Base-by-base conservation (phyloP, 768 basidiomycete genomes). In the Tylopilus cervinicoccineus region DNA sequence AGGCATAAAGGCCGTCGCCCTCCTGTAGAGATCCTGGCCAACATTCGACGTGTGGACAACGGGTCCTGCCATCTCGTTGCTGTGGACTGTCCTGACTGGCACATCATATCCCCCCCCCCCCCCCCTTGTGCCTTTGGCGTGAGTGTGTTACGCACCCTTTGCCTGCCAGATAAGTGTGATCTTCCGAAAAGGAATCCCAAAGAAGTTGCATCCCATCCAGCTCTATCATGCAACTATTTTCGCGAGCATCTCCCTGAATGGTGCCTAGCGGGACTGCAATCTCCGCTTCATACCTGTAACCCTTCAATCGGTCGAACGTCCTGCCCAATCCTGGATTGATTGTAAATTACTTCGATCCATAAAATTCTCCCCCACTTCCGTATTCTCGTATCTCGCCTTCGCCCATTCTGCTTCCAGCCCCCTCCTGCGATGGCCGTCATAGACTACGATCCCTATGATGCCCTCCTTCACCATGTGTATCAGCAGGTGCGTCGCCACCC, bases 361-460 rank as follows among this genome's bases (percentile, higher is more conserved):
- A 22, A 26, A 9, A 10, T 19, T 17, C 38, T 8, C 46, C 40
- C 13, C 26, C 45, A 19, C 43, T 42, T 14, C 47, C 50, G 38
- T 36, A 22, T 29, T 52, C 29, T 62, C 55, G 56, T 57, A 59
- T 43, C 40, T 26, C 23, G 2, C 20, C 48, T 38, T 51, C 3
- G 7, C 13, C 33, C 22, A 1, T 45, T 32, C 49, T 29, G 32
- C 23, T 39, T 19, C n/a, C 22, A 10, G 17, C 37, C 9, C 39
- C 20, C 43, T 38, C 37, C n/a, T n/a, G 28, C 46, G 32, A 52
- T 57, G 51, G 42, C 46, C 20, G 11, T 53, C 53, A 86, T 86
- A 76, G 85, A 88, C 66, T 90, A 88, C 68, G 86, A 88, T 65
- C 79, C 81, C 38, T 87, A 80, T 61, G 86, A 89, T 63, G 88